phyloP scores from a whole-genome alignment of 129 eudicot genomes.

The Daucus carota region DH1_v3.0 NC_030385.2:45635001-45635500 shows the following conservation, averaged over 20 bases:
- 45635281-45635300: constrained; percentile 5
- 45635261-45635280: constrained; percentile 33
- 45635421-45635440: not conserved
- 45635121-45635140: not conserved
- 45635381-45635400: not conserved
- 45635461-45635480: too few species aligned
- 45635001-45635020: too few species aligned
- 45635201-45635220: constrained; percentile 24
- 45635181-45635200: constrained; percentile 21
- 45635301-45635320: not conserved
- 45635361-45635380: not conserved
- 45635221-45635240: constrained; percentile 24
- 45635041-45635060: too few species aligned
- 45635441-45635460: not conserved
- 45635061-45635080: too few species aligned
- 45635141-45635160: not conserved
- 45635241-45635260: constrained; percentile 21
- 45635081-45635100: too few species aligned
- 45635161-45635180: constrained; percentile 6
- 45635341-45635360: not conserved
- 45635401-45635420: not conserved
- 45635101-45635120: too few species aligned
- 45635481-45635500: too few species aligned
- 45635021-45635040: too few species aligned
- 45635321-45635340: not conserved